These are phyloP conservation scores for Neurospora sp. DNA, from an alignment of 2,329 filamentous ascomycete species.

Conservation along the genomic window DNA sequence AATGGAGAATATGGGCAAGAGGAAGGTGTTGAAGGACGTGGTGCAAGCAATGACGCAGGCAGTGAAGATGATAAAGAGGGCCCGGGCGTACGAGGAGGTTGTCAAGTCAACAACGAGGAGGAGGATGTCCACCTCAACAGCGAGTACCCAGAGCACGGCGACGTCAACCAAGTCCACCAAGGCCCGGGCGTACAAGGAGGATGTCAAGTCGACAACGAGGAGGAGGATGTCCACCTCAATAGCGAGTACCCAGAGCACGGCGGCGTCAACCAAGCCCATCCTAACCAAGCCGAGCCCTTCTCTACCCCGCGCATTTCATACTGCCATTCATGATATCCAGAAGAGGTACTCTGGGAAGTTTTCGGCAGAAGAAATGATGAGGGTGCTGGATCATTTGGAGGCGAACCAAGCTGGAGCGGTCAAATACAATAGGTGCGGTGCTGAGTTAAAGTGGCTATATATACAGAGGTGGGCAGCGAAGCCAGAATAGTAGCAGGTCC, in stretches of 20 bases:
- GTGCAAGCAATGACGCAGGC: too few relatives aligned
- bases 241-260: not conserved
- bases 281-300: not conserved
- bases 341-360: not conserved
- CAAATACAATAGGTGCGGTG: not conserved
- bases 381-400: not conserved
- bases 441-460: not conserved
- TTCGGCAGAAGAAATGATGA: not conserved
- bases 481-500: not conserved
- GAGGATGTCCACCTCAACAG: too few relatives aligned
- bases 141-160: not conserved
- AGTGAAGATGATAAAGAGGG: too few relatives aligned
- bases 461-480: not conserved
- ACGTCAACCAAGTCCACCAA: too few relatives aligned
- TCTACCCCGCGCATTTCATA: not conserved
- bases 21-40: too few relatives aligned
- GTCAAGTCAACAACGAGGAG: too few relatives aligned
- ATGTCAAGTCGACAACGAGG: not conserved
- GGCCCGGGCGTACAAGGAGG: not conserved
- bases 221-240: too few relatives aligned
- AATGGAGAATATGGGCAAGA: too few relatives aligned
- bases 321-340: not conserved
- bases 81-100: too few relatives aligned
- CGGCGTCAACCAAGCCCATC: not conserved
- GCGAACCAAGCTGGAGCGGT: not conserved